A percentile compares a stretch with the other conserved stretches of the same genome.
Evolutionary conservation across 2,329 filamentous ascomycete species (phyloP).

Genomic region (Gaeumannomyces tritici): DNA sequence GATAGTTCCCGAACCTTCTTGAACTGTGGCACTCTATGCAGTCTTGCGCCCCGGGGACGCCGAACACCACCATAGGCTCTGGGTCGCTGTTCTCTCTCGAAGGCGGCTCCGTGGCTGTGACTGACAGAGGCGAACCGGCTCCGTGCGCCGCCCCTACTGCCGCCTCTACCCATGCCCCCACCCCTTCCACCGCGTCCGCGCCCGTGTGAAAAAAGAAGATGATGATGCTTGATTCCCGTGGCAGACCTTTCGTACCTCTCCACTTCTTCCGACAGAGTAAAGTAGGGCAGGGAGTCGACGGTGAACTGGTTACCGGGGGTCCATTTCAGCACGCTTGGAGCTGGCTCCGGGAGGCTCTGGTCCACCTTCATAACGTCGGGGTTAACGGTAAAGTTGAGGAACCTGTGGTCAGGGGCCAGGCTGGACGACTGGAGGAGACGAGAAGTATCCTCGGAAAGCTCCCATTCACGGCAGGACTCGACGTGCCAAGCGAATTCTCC

Average conservation of each 20-base stretch:
- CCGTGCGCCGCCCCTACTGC: not conserved
- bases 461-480: constrained; percentile 33
- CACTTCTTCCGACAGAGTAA: constrained; percentile 22
- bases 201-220: not conserved
- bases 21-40: constrained; percentile 15
- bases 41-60: not conserved
- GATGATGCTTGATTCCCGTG: not conserved
- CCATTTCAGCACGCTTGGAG: constrained; percentile 22
- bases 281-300: constrained; percentile 31
- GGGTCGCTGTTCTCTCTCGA: not conserved
- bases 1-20: constrained; percentile 20
- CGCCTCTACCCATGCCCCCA: not conserved
- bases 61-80: not conserved
- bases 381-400: constrained; percentile 25
- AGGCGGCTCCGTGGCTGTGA: not conserved
- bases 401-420: constrained; percentile 25
- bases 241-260: not conserved
- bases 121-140: not conserved
- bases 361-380: constrained; percentile 4
- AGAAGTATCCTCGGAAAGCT: constrained; percentile 27
- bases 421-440: constrained; percentile 21
- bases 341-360: not conserved
- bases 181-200: too few species aligned
- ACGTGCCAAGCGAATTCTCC: constrained; percentile 21
- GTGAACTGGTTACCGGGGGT: constrained; percentile 27